Base-by-base conservation (phyloP, 2,329 filamentous ascomycete species). In the Fusarium heterosporum region DNA sequence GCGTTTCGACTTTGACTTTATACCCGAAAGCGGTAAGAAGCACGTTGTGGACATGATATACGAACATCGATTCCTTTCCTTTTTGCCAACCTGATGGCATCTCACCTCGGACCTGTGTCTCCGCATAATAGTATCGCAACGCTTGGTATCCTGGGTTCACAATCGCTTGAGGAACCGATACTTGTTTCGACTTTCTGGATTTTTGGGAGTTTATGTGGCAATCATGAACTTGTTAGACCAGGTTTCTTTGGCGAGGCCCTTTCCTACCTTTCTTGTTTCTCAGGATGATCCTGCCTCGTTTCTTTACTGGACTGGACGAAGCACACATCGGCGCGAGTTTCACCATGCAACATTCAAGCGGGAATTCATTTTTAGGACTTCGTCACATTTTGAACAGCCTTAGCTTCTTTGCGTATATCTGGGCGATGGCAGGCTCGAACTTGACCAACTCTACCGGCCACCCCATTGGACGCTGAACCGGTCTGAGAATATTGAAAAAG, bases 31-130 rank as follows among this genome's bases (percentile, higher is more conserved):
- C 68, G 56, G 63, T 59, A 61, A 67, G 64, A 63, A 61, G 67
- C 62, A 61, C 60, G 59, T 69, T 60, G 51, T 60, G 61, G 66
- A 54, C 56, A 70, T 68, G 71, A 73, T 71, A 71, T 38, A 73
- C 50, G 66, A 69, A 47, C 53, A 48, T 51, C 53, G 41, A 59
- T 45, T 52, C 40, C 43, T 53, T 64, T 28, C 9, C 36, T 40
- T 41, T 42, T 42, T 51, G 29, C 19, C 59, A 26, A 17, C 8
- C 46, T 32, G n/a, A 71, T 49, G 61, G 66, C 67, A 61, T 68
- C 67, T 50, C 55, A 61, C 48, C 56, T 64, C 63, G 55, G 47
- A 42, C 43, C 45, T 26, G 36, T 52, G 26, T 26, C n/a, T 41
- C 57, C 32, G 25, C 22, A 41, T 10, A 59, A 40, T 61, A 38